Conservation (phyloP, 106 monocot species). For the Allium fistulosum region DNA sequence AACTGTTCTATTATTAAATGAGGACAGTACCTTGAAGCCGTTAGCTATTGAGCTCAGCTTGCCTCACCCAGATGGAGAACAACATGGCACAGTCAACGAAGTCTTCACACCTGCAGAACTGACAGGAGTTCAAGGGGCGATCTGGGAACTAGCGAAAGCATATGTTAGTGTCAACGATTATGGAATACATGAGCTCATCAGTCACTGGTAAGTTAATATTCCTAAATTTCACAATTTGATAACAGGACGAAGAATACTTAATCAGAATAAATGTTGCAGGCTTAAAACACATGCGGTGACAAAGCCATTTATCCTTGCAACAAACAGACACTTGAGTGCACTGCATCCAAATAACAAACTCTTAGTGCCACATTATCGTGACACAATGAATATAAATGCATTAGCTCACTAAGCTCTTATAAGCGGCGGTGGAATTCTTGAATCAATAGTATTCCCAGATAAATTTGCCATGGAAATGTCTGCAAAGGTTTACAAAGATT, state of each 20-base stretch:
- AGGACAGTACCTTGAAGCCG: slow-evolving; percentile 43
- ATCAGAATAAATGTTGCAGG: slow-evolving; percentile 2
- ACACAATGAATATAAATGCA: slow-evolving; percentile 93
- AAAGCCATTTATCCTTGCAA: slow-evolving; percentile 56
- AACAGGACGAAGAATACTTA: not conserved
- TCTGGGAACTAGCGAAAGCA: slow-evolving; percentile 55
- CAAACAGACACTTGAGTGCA: slow-evolving; percentile 48
- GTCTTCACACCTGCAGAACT: slow-evolving; percentile 33
- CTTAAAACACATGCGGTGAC: slow-evolving; percentile 48
- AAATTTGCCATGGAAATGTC: slow-evolving; percentile 50
- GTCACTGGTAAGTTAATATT: slow-evolving; percentile 36
- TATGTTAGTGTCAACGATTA: slow-evolving; percentile 54
- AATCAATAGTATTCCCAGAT: slow-evolving; percentile 42
- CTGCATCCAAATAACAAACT: slow-evolving; percentile 82
- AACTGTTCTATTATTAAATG: slow-evolving; percentile 35
- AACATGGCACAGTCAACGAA: slow-evolving; percentile 2
- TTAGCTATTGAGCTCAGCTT: slow-evolving; percentile 51
- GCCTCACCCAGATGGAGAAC: slow-evolving; percentile 17
- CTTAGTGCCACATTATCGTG: slow-evolving; percentile 64
- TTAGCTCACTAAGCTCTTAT: slow-evolving; percentile 72
- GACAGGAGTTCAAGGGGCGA: slow-evolving; percentile 32
- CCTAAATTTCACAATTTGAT: not conserved
- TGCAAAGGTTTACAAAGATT: slow-evolving; percentile 46
- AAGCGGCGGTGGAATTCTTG: slow-evolving; percentile 65
- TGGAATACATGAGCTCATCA: slow-evolving; percentile 53